phyloP scores from a whole-genome alignment of 202 grass and related monocot species.

The Carex arenaria region DNA sequence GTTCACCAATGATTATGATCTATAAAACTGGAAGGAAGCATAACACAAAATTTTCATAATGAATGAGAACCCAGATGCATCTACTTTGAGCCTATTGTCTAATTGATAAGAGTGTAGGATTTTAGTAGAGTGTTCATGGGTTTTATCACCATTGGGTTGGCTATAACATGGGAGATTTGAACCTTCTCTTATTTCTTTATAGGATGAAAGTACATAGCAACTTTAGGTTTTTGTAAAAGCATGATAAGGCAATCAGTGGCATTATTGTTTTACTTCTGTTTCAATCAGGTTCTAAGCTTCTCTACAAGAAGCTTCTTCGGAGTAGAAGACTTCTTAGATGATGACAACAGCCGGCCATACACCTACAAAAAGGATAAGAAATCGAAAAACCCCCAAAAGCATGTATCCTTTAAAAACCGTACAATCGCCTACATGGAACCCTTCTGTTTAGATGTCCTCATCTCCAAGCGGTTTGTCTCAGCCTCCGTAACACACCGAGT shows the following conservation, averaged over 20 bases:
- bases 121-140: neutral
- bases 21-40: neutral
- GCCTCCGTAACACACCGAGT: conserved; percentile 75
- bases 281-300: conserved; percentile 41
- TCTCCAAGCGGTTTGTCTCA: conserved; percentile 84
- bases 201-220: neutral
- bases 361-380: conserved; percentile 96
- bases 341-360: conserved; percentile 85
- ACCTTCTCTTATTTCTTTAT: neutral
- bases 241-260: neutral
- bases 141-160: neutral
- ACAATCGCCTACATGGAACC: conserved; percentile 86
- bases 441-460: conserved; percentile 68
- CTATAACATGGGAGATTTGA: neutral
- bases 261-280: conserved; percentile 3
- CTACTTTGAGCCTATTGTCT: neutral
- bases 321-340: conserved; percentile 84
- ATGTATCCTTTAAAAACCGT: conserved; percentile 90
- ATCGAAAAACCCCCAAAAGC: conserved; percentile 79
- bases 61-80: neutral
- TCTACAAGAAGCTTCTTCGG: conserved; percentile 83
- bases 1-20: neutral
- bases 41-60: neutral
- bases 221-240: neutral
- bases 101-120: neutral